Base-by-base conservation (phyloP, 2,329 filamentous ascomycete species). In the Exophiala alcalophila region DNA sequence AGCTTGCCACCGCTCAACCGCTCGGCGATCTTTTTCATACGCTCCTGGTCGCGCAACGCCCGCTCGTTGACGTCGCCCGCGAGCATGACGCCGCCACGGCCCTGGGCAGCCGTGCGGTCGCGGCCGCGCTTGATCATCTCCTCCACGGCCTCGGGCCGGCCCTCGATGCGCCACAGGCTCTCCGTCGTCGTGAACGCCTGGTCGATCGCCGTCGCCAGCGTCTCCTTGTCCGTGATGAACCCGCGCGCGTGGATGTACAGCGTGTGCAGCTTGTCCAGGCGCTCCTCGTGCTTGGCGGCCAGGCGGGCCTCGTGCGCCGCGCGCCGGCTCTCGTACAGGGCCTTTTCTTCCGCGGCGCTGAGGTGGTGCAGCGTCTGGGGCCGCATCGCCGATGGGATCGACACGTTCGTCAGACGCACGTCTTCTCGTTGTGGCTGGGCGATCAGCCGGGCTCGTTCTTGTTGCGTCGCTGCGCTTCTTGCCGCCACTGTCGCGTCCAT, bases 161-260 rank as follows among this genome's bases (percentile, higher is more conserved):
- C 52, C 11, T 68, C 67, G 54, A 65, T 44, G 53, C 71, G 71
- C 76, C 76, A 79, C 41, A 79, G 64, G 50, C 72, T 76, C 30
- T 62, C 59, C 34, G 65, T 66, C n/a, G 55, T 78, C 11, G 79
- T 76, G 67, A 96, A 98, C n/a, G 83, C 73, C 50, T 74, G 68
- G 15, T 94, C 84, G 43, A 96, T 82, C 53, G 81, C 77, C 11
- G 72, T 71, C 55, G 85, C 77, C 23, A 98, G 76, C 62, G 94
- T 83, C 36, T 75, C 69, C 62, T 94, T 89, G 16, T 77, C 82
- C 12, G 88, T 82, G 61, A 98, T 96, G 68, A 97, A 98, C 26
- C 79, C 72, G 18, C 84, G 78, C 4, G 92, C 89, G 56, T 89
- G 85, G 69, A 92, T 85, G 68, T 98, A 98, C 9, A 98, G 76